Percentiles rank a stretch among this genome's conserved stretches.
Evolutionary conservation across 1,284 basidiomycete species (phyloP).

Genomic region (Microbotryum violaceum): DNA sequence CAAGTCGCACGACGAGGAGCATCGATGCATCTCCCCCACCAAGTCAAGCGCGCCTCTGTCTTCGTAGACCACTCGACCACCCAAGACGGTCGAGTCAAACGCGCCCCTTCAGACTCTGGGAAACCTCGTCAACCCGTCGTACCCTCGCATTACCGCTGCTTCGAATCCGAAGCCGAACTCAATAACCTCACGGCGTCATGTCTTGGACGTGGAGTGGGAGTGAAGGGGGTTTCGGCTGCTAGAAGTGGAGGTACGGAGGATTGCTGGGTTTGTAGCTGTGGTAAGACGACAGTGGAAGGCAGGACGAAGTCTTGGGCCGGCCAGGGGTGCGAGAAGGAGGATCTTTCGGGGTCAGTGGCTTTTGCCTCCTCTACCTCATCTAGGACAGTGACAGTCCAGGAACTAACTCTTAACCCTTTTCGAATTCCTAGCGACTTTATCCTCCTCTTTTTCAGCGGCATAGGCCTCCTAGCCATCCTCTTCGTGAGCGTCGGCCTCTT

Average conservation of each 20-base stretch:
- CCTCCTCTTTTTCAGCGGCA: constrained; percentile 20
- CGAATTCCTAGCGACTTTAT: constrained; percentile 9
- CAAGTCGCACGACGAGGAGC: not conserved
- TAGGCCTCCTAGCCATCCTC: constrained; percentile 13
- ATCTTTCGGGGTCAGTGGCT: constrained; percentile 21
- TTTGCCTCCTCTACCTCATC: too few relatives aligned
- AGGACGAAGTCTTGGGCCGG: constrained; percentile 21
- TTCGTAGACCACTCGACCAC: not conserved
- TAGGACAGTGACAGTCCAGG: too few relatives aligned
- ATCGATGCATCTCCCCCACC: constrained; percentile 1
- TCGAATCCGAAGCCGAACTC: constrained; percentile 5
- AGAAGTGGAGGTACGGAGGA: not conserved
- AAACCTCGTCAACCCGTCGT: constrained; percentile 14
- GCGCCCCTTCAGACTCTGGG: too few relatives aligned
- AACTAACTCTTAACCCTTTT: not conserved
- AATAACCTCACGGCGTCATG: constrained; percentile 24
- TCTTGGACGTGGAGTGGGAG: constrained; percentile 13
- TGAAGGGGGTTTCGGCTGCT: constrained; percentile 14
- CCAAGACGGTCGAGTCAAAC: not conserved
- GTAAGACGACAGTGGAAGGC: constrained; percentile 8
- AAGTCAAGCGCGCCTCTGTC: not conserved
- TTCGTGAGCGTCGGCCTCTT: constrained; percentile 15
- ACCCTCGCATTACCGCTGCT: constrained; percentile 19
- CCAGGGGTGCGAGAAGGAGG: constrained; percentile 31
- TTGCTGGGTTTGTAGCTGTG: constrained; percentile 31